These are phyloP conservation scores for Pseudogymnoascus sp. DNA, from an alignment of 2,329 filamentous ascomycete genomes.

Conservation along the genomic window DNA sequence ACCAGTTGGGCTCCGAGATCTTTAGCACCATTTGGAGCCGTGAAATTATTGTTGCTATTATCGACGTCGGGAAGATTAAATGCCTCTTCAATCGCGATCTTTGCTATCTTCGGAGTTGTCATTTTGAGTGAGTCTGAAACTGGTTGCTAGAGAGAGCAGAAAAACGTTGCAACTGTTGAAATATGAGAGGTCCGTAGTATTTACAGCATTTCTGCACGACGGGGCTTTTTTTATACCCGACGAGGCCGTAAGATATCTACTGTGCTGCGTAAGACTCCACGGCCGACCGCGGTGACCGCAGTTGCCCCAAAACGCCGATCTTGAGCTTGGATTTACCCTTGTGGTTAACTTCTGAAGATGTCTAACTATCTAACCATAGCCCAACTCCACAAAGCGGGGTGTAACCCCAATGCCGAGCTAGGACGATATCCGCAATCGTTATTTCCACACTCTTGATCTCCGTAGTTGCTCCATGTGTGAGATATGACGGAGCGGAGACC, in stretches of 20 bases:
- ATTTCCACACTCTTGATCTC: background rate
- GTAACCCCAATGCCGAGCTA: background rate
- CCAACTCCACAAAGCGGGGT: background rate
- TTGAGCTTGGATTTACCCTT: background rate
- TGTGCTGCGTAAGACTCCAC: background rate
- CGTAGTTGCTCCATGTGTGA: background rate
- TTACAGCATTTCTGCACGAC: background rate
- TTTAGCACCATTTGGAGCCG: constrained; percentile 48
- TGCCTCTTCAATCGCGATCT: constrained; percentile 54
- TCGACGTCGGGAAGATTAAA: constrained; percentile 51
- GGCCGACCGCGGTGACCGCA: background rate
- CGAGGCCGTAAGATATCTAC: background rate
- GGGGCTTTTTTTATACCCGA: background rate
- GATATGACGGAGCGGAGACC: background rate
- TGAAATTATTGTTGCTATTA: constrained; percentile 53
- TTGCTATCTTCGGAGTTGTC: constrained; percentile 42
- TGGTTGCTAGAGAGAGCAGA: background rate
- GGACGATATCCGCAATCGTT: background rate
- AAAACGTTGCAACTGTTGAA: background rate
- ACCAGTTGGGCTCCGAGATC: constrained; percentile 40
- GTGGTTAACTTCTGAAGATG: background rate
- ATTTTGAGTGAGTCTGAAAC: background rate
- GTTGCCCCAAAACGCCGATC: background rate
- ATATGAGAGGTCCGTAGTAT: background rate
- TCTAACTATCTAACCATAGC: background rate